phyloP scores from a whole-genome alignment of 2,329 filamentous ascomycete species.

The Orbilia ellipsospora region DNA sequence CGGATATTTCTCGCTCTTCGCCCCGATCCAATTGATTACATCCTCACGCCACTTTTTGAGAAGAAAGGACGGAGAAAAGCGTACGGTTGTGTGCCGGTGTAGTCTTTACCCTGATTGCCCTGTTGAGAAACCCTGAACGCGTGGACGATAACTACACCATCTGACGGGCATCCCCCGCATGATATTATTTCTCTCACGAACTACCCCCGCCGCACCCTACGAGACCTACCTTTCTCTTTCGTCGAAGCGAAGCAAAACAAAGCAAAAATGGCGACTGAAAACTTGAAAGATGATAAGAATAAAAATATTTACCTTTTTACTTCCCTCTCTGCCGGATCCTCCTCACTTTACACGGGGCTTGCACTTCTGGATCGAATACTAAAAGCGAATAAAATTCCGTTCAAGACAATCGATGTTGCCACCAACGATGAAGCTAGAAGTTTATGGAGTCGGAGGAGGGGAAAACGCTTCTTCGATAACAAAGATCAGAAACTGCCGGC shows the following conservation, averaged over 20 bases:
- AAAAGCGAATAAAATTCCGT: constrained; percentile 91
- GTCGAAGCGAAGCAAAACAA: not conserved
- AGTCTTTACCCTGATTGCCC: not conserved
- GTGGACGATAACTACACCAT: constrained; percentile 12
- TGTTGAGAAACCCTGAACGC: not conserved
- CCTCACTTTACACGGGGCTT: constrained; percentile 94
- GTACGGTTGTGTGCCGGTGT: not conserved
- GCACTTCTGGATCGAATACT: constrained; percentile 96
- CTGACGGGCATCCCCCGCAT: not conserved
- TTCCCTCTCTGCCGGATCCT: constrained; percentile 92
- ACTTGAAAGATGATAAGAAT: constrained; percentile 65
- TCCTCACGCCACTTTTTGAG: constrained; percentile 31
- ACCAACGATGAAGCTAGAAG: constrained; percentile 88
- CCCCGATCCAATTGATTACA: not conserved
- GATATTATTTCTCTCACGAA: not conserved
- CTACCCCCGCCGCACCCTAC: constrained; percentile 14
- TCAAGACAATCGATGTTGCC: constrained; percentile 89
- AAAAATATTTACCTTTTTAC: constrained; percentile 90
- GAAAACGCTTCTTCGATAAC: constrained; percentile 66
- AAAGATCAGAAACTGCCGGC: constrained; percentile 79
- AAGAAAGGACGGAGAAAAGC: too few relatives aligned
- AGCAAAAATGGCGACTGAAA: constrained; percentile 30
- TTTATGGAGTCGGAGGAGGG: constrained; percentile 82
- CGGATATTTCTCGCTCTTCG: constrained; percentile 28
- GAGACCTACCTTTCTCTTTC: not conserved